Evolutionary conservation across 805 yeast species (phyloP), one percentile per base, ranked within the genome.

Genomic region (Yarrowia sp.): DNA sequence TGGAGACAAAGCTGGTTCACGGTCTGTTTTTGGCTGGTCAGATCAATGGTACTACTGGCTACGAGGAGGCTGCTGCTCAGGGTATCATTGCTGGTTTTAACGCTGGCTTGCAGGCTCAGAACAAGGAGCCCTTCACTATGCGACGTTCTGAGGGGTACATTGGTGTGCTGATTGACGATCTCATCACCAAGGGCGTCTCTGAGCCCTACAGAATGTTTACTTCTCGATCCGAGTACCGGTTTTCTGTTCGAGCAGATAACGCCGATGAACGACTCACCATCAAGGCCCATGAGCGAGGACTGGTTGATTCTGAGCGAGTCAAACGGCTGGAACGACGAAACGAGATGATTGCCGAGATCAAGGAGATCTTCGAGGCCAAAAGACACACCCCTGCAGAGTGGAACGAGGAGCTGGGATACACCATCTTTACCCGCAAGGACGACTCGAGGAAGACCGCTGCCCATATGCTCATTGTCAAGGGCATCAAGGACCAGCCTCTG

Each of bases 191-290:
- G 76, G 99, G 99, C 19, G 97, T 95, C 1, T 91, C 88, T 69
- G 99, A 95, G 76, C 99, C 99, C 0, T 95, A 95, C 76, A 81
- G 99, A 71, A 95, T 95, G 99, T 95, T 95, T 75, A 95, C 99
- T 0, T 92, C 98, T 7, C 84, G 99, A 63, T 90, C 97, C 0
- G 99, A 95, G 76, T 95, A 92, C 76, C 82, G 99, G 75, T 86
- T 95, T 44, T 88, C 92, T 40, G 91, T 92, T 5, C 82, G 99
- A 69, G 88, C 97, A 0, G 99, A 95, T 76, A 95, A 95, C 79
- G 98, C 99, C 0, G 98, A 96, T 74, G 77, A 85, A 68, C 80
- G 99, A 70, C 79, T 95, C 68, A 93, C 98, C 0, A 86, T 82
- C 66, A 76, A 79, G 68, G 99, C 96, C 0, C 77, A 83, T 60